Evolutionary conservation across 2,329 filamentous ascomycete genomes (phyloP), one percentile per base, ranked within the genome.

Genomic region (Zymoseptoria passerinii): DNA sequence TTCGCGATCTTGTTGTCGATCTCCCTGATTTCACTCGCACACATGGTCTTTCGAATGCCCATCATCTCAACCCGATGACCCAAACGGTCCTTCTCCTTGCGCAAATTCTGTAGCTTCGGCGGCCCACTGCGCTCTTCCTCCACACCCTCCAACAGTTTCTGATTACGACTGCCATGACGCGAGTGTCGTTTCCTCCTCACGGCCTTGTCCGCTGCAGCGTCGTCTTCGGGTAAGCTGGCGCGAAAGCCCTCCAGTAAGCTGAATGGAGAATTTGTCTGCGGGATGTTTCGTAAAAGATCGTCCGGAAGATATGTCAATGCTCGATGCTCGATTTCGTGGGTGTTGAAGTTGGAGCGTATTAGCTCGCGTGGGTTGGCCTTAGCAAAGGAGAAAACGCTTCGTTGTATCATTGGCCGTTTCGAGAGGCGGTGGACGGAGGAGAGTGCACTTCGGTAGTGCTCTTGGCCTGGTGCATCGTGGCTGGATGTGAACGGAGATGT

Each of bases 1-100:
- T 97, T 97, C 61, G 90, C 84, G 63, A 99, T 92, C 75, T 97
- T 99, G 76, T 88, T 92, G 75, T 99, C 94, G 61, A 99, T 96
- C 70, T 99, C 94, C 60, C 86, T 85, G 59, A 99, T 97, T 74
- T 99, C 94, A 63, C 90, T 89, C 68, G 90, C 94, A 66, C 92
- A 92, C 92, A 99, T 96, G 70, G 94, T 96, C 75, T 99, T 99
- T 60, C 94, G 84, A 62, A 97, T 85, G 3, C 87, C 83, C 77
- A 97, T 85, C 83, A 96, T 89, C 70, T 97, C 91, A 66, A 99
- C 79, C 65, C 90, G 84, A 73, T 95, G 91, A 76, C 88, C 86
- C 76, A 96, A 81, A 56, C 83, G 79, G 50, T 87, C 83, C 72
- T 89, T 89, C 66, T 95, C 90, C 71, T 87, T 89, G 73, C 88